A percentile compares a stretch with the other conserved stretches of the same genome.
These are phyloP conservation scores for Flammula alnicola DNA, from an alignment of 1,284 basidiomycete genomes.

Conservation along the genomic window DNA sequence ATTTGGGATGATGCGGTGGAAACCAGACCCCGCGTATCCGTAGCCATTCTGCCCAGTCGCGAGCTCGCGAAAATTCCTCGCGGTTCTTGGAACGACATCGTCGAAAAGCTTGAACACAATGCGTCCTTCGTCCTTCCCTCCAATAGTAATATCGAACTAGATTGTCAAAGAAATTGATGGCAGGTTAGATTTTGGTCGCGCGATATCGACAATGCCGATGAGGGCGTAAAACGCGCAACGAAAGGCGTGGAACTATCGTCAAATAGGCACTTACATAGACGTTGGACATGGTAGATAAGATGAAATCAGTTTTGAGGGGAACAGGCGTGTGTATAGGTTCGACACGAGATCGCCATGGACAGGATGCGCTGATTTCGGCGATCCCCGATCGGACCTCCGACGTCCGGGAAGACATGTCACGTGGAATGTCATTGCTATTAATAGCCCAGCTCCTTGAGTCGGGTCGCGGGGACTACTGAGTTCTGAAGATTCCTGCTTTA, in stretches of 20 bases:
- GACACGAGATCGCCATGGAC: conserved; percentile 4
- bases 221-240: neutral
- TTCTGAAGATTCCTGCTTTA: no score
- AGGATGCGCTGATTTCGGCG: conserved; percentile 11
- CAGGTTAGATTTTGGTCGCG: neutral
- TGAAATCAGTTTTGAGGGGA: conserved; percentile 6
- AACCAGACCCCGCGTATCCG: conserved; percentile 66
- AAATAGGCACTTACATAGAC: conserved; percentile 34
- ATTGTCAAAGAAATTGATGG: conserved; percentile 42
- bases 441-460: no score
- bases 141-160: conserved; percentile 83
- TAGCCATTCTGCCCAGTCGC: conserved; percentile 77
- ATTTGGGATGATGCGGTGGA: conserved; percentile 82
- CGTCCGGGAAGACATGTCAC: neutral
- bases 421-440: neutral
- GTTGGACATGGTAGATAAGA: conserved; percentile 35
- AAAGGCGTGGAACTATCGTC: conserved; percentile 4
- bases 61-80: conserved; percentile 91
- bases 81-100: conserved; percentile 71
- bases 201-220: neutral
- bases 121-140: conserved; percentile 58
- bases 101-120: conserved; percentile 89
- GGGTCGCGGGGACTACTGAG: no score
- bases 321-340: conserved; percentile 1
- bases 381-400: conserved; percentile 1